phyloP scores from a whole-genome alignment of 352 stramenopile genomes.

The Saprolegnia parasitica region DNA sequence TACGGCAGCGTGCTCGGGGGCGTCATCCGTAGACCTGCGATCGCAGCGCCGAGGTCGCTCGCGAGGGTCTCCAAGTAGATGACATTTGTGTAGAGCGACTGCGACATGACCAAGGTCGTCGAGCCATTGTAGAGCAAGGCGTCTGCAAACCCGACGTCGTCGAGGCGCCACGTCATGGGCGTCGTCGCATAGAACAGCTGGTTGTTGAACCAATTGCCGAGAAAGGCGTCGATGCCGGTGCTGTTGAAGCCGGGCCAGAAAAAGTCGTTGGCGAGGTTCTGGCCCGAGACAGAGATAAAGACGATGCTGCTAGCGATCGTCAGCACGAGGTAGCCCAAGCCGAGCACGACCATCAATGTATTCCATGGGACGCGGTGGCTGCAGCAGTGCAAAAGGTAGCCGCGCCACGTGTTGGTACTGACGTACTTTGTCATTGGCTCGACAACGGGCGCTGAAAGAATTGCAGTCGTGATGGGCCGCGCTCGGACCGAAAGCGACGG shows the following conservation, averaged over 20 bases:
- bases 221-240: background rate
- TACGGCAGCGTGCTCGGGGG: conserved; percentile 1
- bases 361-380: background rate
- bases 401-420: background rate
- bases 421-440: too few relatives aligned
- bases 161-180: background rate
- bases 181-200: background rate
- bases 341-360: background rate
- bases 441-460: background rate
- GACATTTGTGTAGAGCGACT: background rate
- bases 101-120: background rate
- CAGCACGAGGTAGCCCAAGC: background rate
- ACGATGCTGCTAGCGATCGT: background rate
- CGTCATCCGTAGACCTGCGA: background rate
- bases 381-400: background rate
- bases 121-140: background rate
- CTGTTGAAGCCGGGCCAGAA: background rate
- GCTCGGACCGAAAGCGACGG: background rate
- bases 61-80: background rate
- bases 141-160: conserved; percentile 1
- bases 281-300: background rate
- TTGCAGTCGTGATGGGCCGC: background rate
- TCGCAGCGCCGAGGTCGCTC: background rate
- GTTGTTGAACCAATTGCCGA: conserved; percentile 19
- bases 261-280: conserved; percentile 9